Percentiles rank a stretch among this genome's conserved stretches.
These are phyloP conservation scores for Gentiana straminea DNA, from an alignment of 257 asterid genomes.

Conservation along the genomic window DNA sequence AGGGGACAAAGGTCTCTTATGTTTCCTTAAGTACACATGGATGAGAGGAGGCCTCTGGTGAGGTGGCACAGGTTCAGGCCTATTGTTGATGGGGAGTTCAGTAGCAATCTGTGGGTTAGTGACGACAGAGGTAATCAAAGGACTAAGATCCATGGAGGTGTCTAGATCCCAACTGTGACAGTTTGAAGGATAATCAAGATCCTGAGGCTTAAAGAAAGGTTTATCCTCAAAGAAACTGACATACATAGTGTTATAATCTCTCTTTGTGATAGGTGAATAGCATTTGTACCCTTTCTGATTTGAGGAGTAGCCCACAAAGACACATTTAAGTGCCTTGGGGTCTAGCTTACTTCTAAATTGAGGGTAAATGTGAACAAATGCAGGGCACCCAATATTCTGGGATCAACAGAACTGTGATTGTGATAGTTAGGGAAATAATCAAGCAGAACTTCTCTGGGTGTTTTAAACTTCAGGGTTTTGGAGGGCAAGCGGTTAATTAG, in stretches of 20 bases:
- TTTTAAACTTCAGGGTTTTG: neutral
- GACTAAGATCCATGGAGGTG: no score
- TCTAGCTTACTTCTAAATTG: neutral
- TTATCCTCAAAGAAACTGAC: neutral
- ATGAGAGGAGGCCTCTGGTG: no score
- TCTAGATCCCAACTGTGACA: no score
- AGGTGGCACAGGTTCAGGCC: no score
- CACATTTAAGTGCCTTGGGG: neutral
- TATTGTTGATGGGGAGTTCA: no score
- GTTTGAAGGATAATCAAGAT: no score
- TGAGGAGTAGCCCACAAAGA: neutral
- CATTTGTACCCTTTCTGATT: slow-evolving; percentile 1
- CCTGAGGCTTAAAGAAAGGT: neutral
- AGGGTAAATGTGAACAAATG: neutral
- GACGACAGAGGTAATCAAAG: no score
- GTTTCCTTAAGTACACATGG: no score
- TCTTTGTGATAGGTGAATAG: neutral
- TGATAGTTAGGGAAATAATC: neutral
- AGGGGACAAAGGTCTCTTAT: no score
- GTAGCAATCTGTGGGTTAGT: no score
- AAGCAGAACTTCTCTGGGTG: neutral
- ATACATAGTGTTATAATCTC: neutral
- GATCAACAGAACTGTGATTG: no score
- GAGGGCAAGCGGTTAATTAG: neutral
- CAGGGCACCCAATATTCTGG: neutral